Evolutionary conservation across 2,329 filamentous ascomycete genomes (phyloP).

Genomic region (Fusarium cicatricum): DNA sequence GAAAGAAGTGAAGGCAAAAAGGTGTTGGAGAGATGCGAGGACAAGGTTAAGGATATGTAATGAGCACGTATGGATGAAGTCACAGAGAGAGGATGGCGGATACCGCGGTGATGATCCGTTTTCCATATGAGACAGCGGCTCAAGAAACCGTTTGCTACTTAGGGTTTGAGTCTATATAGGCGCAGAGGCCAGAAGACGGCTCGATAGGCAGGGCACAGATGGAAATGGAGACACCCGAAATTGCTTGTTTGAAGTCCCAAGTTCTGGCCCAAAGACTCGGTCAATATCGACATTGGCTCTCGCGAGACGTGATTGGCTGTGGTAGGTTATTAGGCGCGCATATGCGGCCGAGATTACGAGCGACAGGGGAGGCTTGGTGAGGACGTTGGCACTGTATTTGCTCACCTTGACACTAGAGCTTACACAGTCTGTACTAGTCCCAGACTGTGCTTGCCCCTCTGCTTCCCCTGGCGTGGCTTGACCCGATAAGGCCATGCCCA

Average conservation of each 20-base stretch:
- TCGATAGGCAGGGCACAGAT: constrained; percentile 1
- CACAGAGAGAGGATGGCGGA: constrained; percentile 1
- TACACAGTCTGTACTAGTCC: constrained; percentile 18
- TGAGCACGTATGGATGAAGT: constrained; percentile 14
- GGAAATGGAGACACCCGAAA: constrained; percentile 22
- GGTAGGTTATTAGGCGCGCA: constrained; percentile 37
- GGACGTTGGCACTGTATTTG: constrained; percentile 27
- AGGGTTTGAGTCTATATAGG: not conserved
- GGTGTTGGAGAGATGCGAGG: constrained; percentile 1
- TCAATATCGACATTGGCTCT: constrained; percentile 1
- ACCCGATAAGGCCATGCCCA: constrained; percentile 40
- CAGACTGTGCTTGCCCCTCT: constrained; percentile 21
- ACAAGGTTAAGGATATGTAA: constrained; percentile 11
- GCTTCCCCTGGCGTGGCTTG: constrained; percentile 34
- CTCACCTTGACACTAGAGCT: not conserved
- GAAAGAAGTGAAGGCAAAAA: not conserved
- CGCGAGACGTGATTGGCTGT: constrained; percentile 32
- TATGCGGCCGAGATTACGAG: constrained; percentile 43
- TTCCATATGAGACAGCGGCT: constrained; percentile 18
- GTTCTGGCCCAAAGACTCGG: not conserved
- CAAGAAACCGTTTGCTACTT: not conserved
- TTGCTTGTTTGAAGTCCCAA: constrained; percentile 24
- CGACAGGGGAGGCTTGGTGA: constrained; percentile 21
- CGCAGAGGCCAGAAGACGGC: constrained; percentile 11
- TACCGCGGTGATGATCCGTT: not conserved